Percentiles rank a stretch among this genome's conserved stretches.
These are phyloP conservation scores for Trifolium pratense DNA, from an alignment of 306 rosid species.

Conservation along the genomic window DNA sequence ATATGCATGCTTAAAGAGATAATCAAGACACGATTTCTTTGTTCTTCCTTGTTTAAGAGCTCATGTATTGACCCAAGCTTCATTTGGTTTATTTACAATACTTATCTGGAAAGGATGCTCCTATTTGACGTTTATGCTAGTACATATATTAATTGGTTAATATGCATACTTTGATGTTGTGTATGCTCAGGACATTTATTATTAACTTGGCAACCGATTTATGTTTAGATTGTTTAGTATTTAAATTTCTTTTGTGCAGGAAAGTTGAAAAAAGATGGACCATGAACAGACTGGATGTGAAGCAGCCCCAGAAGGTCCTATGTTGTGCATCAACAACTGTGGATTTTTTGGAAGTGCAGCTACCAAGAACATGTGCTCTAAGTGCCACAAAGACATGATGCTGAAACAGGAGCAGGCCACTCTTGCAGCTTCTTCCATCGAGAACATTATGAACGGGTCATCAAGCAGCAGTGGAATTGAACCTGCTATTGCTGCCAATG, in stretches of 20 bases:
- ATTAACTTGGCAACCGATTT: background rate
- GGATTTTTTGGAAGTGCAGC: constrained; percentile 93
- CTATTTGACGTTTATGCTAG: background rate
- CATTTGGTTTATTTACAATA: background rate
- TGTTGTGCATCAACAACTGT: constrained; percentile 85
- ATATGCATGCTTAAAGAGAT: constrained; percentile 24
- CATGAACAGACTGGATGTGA: constrained; percentile 92
- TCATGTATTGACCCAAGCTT: background rate
- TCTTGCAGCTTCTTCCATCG: constrained; percentile 86
- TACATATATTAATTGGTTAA: background rate
- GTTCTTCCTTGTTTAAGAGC: constrained; percentile 14
- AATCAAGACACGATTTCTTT: background rate
- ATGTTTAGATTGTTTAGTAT: constrained; percentile 3
- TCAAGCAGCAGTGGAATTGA: constrained; percentile 62
- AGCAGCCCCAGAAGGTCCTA: constrained; percentile 91
- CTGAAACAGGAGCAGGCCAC: constrained; percentile 85
- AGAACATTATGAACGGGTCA: constrained; percentile 80
- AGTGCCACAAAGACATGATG: constrained; percentile 87
- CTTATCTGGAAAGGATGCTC: background rate
- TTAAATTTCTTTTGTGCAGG: constrained; percentile 48
- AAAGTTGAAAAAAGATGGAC: constrained; percentile 69
- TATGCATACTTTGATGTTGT: background rate
- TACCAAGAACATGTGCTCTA: constrained; percentile 94
- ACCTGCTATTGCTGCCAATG: constrained; percentile 46
- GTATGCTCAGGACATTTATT: constrained; percentile 6